These are phyloP conservation scores for Suillus lakei DNA, from an alignment of 768 basidiomycete species.

Conservation along the genomic window DNA sequence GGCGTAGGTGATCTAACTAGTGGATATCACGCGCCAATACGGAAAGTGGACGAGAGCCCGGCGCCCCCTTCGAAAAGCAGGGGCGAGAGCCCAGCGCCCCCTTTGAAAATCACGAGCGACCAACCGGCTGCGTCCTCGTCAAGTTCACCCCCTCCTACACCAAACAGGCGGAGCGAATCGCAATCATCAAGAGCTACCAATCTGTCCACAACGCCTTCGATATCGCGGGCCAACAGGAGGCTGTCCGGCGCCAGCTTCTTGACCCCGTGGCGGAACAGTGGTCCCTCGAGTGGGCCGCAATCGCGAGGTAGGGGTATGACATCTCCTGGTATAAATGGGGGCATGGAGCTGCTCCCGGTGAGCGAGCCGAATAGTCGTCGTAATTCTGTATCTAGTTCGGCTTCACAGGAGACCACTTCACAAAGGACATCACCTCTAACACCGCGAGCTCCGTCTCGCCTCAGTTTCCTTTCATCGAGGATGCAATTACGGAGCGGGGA, in stretches of 20 bases:
- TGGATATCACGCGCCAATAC: conserved; percentile 30
- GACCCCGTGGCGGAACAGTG: conserved; percentile 27
- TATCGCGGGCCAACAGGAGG: conserved; percentile 27
- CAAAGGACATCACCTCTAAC: conserved; percentile 21
- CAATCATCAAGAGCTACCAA: conserved; percentile 27
- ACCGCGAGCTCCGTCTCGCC: conserved; percentile 25
- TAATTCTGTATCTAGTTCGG: conserved; percentile 20
- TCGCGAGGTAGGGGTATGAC: conserved; percentile 16
- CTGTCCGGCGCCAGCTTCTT: conserved; percentile 33
- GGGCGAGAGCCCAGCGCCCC: conserved; percentile 21
- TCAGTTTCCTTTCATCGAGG: conserved; percentile 25
- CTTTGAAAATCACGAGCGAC: conserved; percentile 25
- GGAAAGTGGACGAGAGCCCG: conserved; percentile 31
- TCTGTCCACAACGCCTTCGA: conserved; percentile 19
- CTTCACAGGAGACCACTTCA: conserved; percentile 18
- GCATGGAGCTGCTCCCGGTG: conserved; percentile 29
- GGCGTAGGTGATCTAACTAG: conserved; percentile 67
- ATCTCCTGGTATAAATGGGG: conserved; percentile 8
- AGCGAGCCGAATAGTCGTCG: conserved; percentile 23
- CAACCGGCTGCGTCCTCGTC: conserved; percentile 11
- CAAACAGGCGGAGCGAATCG: conserved; percentile 23
- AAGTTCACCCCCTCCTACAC: conserved; percentile 12
- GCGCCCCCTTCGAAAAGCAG: conserved; percentile 21
- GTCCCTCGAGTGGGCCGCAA: conserved; percentile 15
- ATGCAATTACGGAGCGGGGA: conserved; percentile 22